Evolutionary conservation across 768 basidiomycete genomes (phyloP).

Genomic region (Rhodocollybia butyracea): DNA sequence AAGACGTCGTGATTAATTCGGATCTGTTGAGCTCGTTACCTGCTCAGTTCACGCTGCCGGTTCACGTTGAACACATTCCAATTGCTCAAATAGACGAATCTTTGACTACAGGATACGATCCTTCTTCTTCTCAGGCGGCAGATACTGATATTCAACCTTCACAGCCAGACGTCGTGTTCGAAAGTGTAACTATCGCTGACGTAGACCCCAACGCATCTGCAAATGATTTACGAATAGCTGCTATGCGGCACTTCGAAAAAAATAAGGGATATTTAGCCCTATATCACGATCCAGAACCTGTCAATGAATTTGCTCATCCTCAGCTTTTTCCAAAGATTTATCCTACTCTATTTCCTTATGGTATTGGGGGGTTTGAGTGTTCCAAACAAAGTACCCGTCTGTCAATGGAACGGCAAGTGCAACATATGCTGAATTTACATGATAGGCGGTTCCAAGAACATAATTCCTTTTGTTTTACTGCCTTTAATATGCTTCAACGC

Average conservation of each 20-base stretch:
- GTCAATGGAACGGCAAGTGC: slow-evolving; percentile 29
- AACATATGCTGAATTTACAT: no score
- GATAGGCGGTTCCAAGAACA: slow-evolving; percentile 35
- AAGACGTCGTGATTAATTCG: slow-evolving; percentile 24
- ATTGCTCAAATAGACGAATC: slow-evolving; percentile 9
- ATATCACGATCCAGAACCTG: slow-evolving; percentile 25
- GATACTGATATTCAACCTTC: neutral
- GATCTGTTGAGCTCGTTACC: slow-evolving; percentile 14
- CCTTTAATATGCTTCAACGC: slow-evolving; percentile 38
- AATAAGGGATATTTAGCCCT: slow-evolving; percentile 26
- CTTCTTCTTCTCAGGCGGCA: neutral
- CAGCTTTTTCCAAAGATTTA: slow-evolving; percentile 35
- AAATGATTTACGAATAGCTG: slow-evolving; percentile 28
- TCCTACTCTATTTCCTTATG: slow-evolving; percentile 41
- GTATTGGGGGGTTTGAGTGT: slow-evolving; percentile 40
- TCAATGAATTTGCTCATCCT: slow-evolving; percentile 34
- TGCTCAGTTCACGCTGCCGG: slow-evolving; percentile 19
- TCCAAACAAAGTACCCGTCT: slow-evolving; percentile 11
- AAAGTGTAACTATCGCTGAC: slow-evolving; percentile 28
- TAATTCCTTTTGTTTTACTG: slow-evolving; percentile 38
- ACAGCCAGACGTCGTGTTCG: slow-evolving; percentile 8
- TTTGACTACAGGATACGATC: slow-evolving; percentile 16
- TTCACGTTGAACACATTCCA: slow-evolving; percentile 25
- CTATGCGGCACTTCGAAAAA: slow-evolving; percentile 27
- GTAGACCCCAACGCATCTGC: slow-evolving; percentile 22